phyloP scores from a whole-genome alignment of 176 grass and related monocot genomes.

The Carex scoparia region DNA sequence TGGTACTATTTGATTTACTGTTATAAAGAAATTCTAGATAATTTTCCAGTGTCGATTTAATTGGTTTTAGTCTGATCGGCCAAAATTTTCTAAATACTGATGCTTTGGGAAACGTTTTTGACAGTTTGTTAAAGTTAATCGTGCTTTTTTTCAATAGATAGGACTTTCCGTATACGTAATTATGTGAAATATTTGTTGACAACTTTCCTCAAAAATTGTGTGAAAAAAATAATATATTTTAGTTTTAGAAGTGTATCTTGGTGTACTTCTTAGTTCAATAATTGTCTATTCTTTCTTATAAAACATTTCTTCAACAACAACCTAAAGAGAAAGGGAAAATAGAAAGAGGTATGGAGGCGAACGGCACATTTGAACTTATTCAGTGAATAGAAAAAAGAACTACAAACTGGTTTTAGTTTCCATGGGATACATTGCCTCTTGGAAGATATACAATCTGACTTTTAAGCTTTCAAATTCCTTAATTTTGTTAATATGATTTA shows the following conservation, averaged over 20 bases:
- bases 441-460: neutral
- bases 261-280: neutral
- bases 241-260: neutral
- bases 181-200: neutral
- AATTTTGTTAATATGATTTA: neutral
- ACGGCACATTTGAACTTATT: neutral
- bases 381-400: neutral
- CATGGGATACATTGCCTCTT: neutral
- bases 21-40: neutral
- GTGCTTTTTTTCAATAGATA: neutral
- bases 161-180: neutral
- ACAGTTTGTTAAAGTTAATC: neutral
- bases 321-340: neutral
- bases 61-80: neutral
- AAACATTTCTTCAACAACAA: neutral
- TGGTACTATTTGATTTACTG: neutral
- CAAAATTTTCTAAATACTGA: neutral
- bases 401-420: neutral
- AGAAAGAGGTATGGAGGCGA: neutral
- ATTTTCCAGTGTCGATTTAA: neutral
- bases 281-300: neutral
- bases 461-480: neutral
- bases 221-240: neutral
- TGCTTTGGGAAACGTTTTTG: neutral
- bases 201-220: neutral